Conservation (phyloP, 768 basidiomycete species). For the Amanita polypyramis region DNA sequence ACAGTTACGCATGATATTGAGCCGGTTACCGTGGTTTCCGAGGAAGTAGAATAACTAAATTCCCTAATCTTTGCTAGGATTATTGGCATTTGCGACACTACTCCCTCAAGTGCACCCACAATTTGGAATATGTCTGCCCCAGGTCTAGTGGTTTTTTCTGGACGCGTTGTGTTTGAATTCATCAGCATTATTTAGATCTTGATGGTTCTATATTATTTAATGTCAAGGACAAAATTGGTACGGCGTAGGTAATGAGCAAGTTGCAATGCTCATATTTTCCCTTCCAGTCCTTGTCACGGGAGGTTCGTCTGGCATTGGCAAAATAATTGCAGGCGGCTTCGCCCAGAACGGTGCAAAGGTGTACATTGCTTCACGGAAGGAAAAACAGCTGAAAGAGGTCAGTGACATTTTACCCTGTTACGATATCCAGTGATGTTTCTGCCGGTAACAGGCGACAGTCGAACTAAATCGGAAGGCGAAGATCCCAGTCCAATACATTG, state of each 20-base stretch:
- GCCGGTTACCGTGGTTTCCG: constrained; percentile 15
- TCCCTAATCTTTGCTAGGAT: neutral
- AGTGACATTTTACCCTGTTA: constrained; percentile 10
- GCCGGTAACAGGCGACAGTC: constrained; percentile 30
- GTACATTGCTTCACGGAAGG: constrained; percentile 83
- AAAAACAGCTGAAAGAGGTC: constrained; percentile 67
- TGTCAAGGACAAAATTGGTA: constrained; percentile 63
- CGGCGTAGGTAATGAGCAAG: neutral
- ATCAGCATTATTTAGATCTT: constrained; percentile 31
- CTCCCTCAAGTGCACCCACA: neutral
- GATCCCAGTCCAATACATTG: constrained; percentile 54
- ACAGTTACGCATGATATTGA: constrained; percentile 9
- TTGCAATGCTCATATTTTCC: constrained; percentile 1
- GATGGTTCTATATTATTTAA: constrained; percentile 45
- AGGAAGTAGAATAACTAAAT: constrained; percentile 8
- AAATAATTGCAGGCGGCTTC: constrained; percentile 75
- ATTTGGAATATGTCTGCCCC: constrained; percentile 12
- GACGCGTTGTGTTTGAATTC: neutral
- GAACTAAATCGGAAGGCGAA: constrained; percentile 48
- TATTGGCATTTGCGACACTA: neutral
- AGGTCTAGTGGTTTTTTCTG: constrained; percentile 10
- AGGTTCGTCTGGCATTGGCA: constrained; percentile 76
- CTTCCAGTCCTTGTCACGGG: constrained; percentile 66
- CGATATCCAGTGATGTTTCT: neutral
- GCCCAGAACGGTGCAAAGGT: constrained; percentile 83